Evolutionary conservation across 331 rosid genomes (phyloP), one percentile per base, ranked within the genome.

Genomic region (Rhamnella rubrinervis): DNA sequence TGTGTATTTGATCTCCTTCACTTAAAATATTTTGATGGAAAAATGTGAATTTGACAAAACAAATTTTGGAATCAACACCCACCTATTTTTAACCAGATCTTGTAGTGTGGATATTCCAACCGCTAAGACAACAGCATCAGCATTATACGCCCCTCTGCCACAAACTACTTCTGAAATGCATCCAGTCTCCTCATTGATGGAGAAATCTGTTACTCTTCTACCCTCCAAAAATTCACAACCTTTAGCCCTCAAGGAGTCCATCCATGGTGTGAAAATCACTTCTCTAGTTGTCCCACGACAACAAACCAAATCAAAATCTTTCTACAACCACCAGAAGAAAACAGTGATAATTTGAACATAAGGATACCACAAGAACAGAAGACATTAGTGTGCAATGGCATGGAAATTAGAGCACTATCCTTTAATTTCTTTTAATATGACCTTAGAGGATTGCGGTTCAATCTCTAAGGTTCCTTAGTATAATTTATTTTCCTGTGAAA

Each of bases 61-160:
- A 14, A 37, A 39, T 25, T 62, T 11, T 15, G 16, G 70, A 74
- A 70, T 67, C 12, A 28, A 63, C 57, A 63, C 58, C 2, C 65
- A 86, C 91, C 83, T 81, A 28, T 71, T 71, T 66, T 73, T 77
- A 59, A 83, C 59, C 55, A 83, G 68, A 66, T 86, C 80, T 65
- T 86, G 86, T 59, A 86, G 76, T 7, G 80, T 37, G 66, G 85
- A 76, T 41, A 86, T 78, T 70, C 76, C 83, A 21, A 74, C 65
- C 2, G 91, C 88, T 46, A 83, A 57, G 61, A 86, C 66, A 61
- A 86, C 80, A 26, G 85, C 91, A 81, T 86, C 88, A 41, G 86
- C 86, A 50, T 69, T 66, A 28, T 63, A 76, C 13, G 41, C 67
- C 67, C 38, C 78, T 58, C 37, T 41, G 47, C 81, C 78, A 41